Evolutionary conservation across 2,329 filamentous ascomycete genomes (phyloP).

Genomic region (Colletotrichum godetiae): DNA sequence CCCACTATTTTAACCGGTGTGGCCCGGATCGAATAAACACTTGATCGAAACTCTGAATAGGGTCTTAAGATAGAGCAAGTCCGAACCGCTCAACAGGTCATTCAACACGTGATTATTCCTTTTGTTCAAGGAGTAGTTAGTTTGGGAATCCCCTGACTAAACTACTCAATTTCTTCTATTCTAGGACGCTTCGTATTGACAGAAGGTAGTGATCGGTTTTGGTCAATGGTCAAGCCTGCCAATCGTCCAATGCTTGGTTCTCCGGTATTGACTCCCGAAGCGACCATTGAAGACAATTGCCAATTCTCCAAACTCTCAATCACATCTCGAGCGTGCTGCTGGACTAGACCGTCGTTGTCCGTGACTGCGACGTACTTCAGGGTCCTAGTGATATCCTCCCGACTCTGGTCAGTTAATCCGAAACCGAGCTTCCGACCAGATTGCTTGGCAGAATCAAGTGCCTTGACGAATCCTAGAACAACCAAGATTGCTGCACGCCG

Average conservation of each 20-base stretch:
- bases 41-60: too few species aligned
- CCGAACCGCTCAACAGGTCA: background rate
- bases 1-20: background rate
- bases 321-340: constrained; percentile 74
- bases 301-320: constrained; percentile 74
- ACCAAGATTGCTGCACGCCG: constrained; percentile 74
- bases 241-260: constrained; percentile 18
- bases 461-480: constrained; percentile 70
- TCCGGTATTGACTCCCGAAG: constrained; percentile 31
- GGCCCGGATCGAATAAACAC: background rate
- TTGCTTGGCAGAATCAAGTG: constrained; percentile 65
- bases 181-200: constrained; percentile 45
- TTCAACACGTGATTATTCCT: background rate
- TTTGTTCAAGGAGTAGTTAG: background rate
- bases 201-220: constrained; percentile 21
- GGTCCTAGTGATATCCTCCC: constrained; percentile 70
- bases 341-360: constrained; percentile 76
- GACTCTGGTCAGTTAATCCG: constrained; percentile 64
- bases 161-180: constrained; percentile 72
- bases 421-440: constrained; percentile 60
- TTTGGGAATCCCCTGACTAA: background rate
- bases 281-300: constrained; percentile 64
- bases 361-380: constrained; percentile 72
- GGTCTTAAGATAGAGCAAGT: background rate
- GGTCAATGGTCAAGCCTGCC: constrained; percentile 22